Evolutionary conservation across 2,329 filamentous ascomycete species (phyloP).

Genomic region (Colletotrichum ledebouriae): DNA sequence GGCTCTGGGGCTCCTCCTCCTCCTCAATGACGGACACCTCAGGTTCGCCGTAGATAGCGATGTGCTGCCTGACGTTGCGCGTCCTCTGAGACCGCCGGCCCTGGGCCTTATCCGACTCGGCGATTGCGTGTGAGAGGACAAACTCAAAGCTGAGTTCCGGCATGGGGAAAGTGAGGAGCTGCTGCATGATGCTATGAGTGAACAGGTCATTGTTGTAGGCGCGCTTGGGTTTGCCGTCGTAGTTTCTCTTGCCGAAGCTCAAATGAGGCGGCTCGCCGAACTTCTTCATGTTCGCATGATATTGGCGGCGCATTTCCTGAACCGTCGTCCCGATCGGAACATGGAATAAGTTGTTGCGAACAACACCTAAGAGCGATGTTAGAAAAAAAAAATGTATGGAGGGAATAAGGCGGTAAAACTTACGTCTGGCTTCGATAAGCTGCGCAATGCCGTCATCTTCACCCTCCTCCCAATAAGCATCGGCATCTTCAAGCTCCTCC

Average conservation of each 20-base stretch:
- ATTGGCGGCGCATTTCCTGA: constrained; percentile 18
- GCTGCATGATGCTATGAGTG: constrained; percentile 33
- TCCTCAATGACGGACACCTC: constrained; percentile 36
- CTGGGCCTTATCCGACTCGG: constrained; percentile 25
- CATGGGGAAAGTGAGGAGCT: constrained; percentile 29
- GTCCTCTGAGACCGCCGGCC: constrained; percentile 2
- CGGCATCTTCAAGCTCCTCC: constrained; percentile 13
- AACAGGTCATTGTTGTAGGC: constrained; percentile 35
- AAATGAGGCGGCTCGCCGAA: constrained; percentile 17
- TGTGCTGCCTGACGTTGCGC: constrained; percentile 34
- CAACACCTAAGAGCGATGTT: background rate
- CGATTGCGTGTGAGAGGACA: constrained; percentile 31
- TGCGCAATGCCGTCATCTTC: constrained; percentile 23
- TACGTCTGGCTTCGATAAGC: constrained; percentile 34
- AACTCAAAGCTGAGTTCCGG: constrained; percentile 38
- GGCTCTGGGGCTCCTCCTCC: constrained; percentile 38
- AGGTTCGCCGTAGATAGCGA: constrained; percentile 33
- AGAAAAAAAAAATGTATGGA: background rate
- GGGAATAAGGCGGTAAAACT: background rate
- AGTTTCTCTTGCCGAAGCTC: constrained; percentile 19
- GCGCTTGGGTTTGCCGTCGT: constrained; percentile 31
- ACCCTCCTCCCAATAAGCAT: constrained; percentile 18
- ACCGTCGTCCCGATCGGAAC: constrained; percentile 24
- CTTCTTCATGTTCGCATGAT: constrained; percentile 27
- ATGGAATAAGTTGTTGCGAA: constrained; percentile 29